Base-by-base conservation (phyloP, 1,284 basidiomycete genomes). In the Exsudoporus floridanus region DNA sequence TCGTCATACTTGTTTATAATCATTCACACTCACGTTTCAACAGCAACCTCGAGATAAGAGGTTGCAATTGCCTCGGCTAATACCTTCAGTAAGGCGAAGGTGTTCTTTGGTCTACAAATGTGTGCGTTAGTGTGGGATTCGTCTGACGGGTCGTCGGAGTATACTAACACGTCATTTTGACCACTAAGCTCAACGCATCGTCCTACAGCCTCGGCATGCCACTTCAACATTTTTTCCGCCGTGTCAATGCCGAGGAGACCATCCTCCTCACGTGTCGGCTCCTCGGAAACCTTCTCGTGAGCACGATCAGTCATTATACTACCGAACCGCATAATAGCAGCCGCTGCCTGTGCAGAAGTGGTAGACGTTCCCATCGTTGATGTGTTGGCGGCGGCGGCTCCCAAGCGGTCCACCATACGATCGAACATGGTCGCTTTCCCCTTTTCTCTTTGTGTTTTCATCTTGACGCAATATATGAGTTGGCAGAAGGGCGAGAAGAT, bases 181-280 rank as follows among this genome's bases (percentile, higher is more conserved):
- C 84, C 72, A 62, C 86, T 94, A 27, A 98, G 75, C 70, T 97
- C 94, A 8, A 95, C 90, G 59, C 92, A 94, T 57, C 95, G 77
- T 5, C 95, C 94, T 31, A 96, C 85, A 3, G 93, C 90, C 69
- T 98, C 95, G 2, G 95, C 94, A 71, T 98, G 95, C 93, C 94
- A 97, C 67, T 86, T 92, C 18, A 98, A 74, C 84, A 98, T 94
- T 60, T 81, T 86, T 74, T 96, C 92, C 1, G 92, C 91, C 23
- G 86, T 77, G 35, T 86, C 83, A 4, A 97, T 73, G 42, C 77
- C 84, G 33, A 97, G 73, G 35, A 83, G 63, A 5, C 94, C 94
- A 64, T 98, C 94, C 55, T 90, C 86, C 51, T 93, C 90, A 46
- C 78, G 80, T 2, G 86, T 64, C 27, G 82, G 82, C 47, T 92